Conservation (phyloP, 2,329 filamentous ascomycete species). For the Scorias spongiosa region DNA sequence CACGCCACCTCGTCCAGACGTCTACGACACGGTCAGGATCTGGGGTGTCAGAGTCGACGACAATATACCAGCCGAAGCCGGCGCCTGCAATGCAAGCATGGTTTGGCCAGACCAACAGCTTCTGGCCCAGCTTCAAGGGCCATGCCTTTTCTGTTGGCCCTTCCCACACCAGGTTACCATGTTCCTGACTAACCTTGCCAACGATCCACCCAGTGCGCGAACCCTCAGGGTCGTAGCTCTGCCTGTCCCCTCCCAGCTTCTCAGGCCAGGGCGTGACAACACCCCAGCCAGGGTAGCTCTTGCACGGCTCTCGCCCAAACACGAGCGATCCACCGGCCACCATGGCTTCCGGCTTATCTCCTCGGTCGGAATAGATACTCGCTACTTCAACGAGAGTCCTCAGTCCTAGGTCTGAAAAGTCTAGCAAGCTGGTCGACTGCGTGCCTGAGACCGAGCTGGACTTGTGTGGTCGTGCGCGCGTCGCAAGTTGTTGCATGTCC, state of each 20-base stretch:
- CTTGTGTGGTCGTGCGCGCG: conserved; percentile 41
- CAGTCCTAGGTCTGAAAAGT: conserved; percentile 45
- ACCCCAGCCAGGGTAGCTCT: conserved; percentile 57
- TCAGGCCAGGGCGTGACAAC: conserved; percentile 46
- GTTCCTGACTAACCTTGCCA: conserved; percentile 60
- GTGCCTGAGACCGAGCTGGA: conserved; percentile 10
- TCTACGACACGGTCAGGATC: conserved; percentile 50
- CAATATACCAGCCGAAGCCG: conserved; percentile 55
- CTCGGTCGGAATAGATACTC: conserved; percentile 47
- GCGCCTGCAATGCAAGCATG: conserved; percentile 66
- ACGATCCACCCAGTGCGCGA: conserved; percentile 47
- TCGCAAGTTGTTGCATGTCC: conserved; percentile 66
- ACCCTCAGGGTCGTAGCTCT: conserved; percentile 23
- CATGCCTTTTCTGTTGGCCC: conserved; percentile 27
- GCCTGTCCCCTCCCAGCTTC: conserved; percentile 9
- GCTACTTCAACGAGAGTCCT: conserved; percentile 58
- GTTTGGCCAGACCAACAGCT: conserved; percentile 60
- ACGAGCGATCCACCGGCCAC: conserved; percentile 55
- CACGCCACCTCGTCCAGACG: conserved; percentile 57
- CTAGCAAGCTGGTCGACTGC: conserved; percentile 17
- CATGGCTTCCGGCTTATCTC: conserved; percentile 46
- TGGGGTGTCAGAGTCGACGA: conserved; percentile 49
- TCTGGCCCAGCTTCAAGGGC: conserved; percentile 45
- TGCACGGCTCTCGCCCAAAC: conserved; percentile 57
- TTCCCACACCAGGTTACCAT: conserved; percentile 54